Evolutionary conservation across 169 alveolate genomes (phyloP).

Genomic region (Plasmodium relictum): DNA sequence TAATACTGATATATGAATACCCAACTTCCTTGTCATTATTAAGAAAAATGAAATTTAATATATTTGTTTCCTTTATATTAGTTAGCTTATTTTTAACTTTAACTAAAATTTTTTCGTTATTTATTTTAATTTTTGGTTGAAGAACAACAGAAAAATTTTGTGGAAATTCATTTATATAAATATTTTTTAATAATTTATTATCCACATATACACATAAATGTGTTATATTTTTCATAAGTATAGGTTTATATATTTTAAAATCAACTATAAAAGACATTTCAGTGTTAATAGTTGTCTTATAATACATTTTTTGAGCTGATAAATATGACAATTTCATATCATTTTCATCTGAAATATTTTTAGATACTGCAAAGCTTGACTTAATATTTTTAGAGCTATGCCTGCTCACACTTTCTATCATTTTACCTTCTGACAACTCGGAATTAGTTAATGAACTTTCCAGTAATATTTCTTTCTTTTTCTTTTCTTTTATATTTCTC

Average conservation of each 20-base stretch:
- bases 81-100: constrained; percentile 58
- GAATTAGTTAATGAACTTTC: not conserved
- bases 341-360: not conserved
- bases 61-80: constrained; percentile 42
- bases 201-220: constrained; percentile 34
- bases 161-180: constrained; percentile 65
- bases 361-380: not conserved
- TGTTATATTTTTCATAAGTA: constrained; percentile 44
- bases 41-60: constrained; percentile 46
- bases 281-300: not conserved
- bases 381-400: not conserved
- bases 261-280: constrained; percentile 36
- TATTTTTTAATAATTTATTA: constrained; percentile 30
- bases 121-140: constrained; percentile 28
- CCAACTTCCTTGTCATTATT: constrained; percentile 67
- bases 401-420: not conserved
- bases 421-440: constrained; percentile 2
- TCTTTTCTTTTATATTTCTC: not conserved
- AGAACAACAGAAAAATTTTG: constrained; percentile 60
- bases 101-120: constrained; percentile 23
- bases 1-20: constrained; percentile 56
- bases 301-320: not conserved
- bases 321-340: not conserved
- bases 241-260: constrained; percentile 66
- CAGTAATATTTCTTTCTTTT: not conserved